These are phyloP conservation scores for Golubevia sp. DNA, from an alignment of 1,284 basidiomycete genomes.

Conservation along the genomic window DNA sequence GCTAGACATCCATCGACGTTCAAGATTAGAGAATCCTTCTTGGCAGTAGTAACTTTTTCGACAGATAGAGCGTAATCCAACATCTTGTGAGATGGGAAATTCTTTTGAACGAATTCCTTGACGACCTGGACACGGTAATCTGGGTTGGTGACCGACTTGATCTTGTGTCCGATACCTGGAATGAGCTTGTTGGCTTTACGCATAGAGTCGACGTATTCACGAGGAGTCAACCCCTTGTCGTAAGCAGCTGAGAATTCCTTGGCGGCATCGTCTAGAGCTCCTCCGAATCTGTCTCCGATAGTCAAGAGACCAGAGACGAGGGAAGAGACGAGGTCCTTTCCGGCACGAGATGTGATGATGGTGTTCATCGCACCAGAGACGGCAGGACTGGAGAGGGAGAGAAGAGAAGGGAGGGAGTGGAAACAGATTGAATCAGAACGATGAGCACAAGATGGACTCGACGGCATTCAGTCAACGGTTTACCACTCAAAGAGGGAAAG, in stretches of 20 bases:
- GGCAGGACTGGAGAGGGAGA: constrained; percentile 46
- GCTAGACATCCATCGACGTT: constrained; percentile 98
- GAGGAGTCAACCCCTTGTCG: constrained; percentile 87
- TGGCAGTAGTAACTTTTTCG: constrained; percentile 94
- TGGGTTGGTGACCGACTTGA: constrained; percentile 74
- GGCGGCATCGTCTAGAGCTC: constrained; percentile 97
- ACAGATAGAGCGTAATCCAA: constrained; percentile 98
- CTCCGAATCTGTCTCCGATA: constrained; percentile 97
- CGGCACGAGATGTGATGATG: constrained; percentile 96
- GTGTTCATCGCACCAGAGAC: constrained; percentile 95
- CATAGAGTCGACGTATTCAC: constrained; percentile 96
- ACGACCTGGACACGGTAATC: constrained; percentile 86
- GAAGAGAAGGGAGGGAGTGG: constrained; percentile 7
- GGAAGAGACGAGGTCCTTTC: constrained; percentile 97
- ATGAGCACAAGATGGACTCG: neutral
- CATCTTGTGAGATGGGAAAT: constrained; percentile 79
- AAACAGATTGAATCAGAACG: neutral
- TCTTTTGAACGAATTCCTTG: constrained; percentile 91
- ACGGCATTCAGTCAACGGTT: neutral
- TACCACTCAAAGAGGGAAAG: constrained; percentile 1
- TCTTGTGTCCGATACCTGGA: constrained; percentile 99
- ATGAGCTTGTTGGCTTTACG: constrained; percentile 96
- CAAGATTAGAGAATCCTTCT: constrained; percentile 95
- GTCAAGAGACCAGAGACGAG: constrained; percentile 94
- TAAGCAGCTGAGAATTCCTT: constrained; percentile 82